Evolutionary conservation across 2,329 filamentous ascomycete species (phyloP).

Genomic region (Monosporascus sp.): DNA sequence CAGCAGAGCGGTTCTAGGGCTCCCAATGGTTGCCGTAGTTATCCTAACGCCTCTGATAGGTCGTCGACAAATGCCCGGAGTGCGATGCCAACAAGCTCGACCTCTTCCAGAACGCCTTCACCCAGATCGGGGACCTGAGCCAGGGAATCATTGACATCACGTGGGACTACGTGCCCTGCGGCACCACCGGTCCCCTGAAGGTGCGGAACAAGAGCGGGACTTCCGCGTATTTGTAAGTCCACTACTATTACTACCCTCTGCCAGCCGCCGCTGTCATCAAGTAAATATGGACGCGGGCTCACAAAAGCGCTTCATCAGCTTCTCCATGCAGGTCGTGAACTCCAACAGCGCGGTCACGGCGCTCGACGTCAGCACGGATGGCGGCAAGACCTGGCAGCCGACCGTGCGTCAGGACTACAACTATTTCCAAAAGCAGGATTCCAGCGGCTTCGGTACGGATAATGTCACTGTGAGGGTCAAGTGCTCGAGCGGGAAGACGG

Average conservation of each 20-base stretch:
- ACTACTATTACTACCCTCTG: conserved; percentile 16
- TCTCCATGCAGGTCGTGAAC: conserved; percentile 60
- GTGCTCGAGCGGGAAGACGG: conserved; percentile 41
- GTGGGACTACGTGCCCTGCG: conserved; percentile 34
- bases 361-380: conserved; percentile 57
- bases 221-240: conserved; percentile 33
- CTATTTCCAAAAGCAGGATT: conserved; percentile 51
- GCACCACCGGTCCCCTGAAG: conserved; percentile 35
- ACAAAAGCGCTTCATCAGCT: conserved; percentile 9
- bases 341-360: conserved; percentile 49
- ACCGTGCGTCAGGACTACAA: conserved; percentile 52
- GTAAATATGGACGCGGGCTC: neutral
- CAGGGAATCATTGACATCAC: conserved; percentile 35
- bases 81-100: conserved; percentile 37
- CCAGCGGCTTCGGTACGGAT: conserved; percentile 48
- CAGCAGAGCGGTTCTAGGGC: neutral
- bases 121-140: conserved; percentile 29
- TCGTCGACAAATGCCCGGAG: conserved; percentile 42
- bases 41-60: conserved; percentile 18
- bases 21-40: neutral
- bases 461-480: conserved; percentile 53
- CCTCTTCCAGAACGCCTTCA: conserved; percentile 39
- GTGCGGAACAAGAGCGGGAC: conserved; percentile 41
- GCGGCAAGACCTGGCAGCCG: conserved; percentile 52
- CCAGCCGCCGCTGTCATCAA: too few species aligned